Evolutionary conservation across 177 flowering plant genomes (phyloP), one percentile per base, ranked within the genome.

Genomic region (Telopea speciosissima): DNA sequence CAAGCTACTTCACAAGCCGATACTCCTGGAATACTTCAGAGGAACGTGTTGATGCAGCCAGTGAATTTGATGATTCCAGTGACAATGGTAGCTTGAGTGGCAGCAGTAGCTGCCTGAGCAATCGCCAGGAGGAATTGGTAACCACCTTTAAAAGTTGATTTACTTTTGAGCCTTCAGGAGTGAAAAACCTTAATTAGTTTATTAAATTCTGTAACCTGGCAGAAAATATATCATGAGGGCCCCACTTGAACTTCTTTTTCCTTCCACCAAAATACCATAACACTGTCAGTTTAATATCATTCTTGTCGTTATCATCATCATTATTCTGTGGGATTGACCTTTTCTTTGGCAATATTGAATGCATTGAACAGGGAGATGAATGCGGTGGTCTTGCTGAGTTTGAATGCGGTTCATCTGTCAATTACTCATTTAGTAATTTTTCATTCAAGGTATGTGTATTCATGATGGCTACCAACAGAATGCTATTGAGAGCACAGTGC

Each of bases 1-100:
- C 99, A 5, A 96, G 97, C 79, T 96, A 96, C 82, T 96, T 96
- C 80, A 91, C 95, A 21, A 96, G 99, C 75, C 95, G 99, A 22
- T 87, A 82, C 80, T 86, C 96, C 24, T 93, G 98, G 98, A 90
- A 86, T 73, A 40, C 82, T 60, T 86, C 91, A 44, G 96, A 89
- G 73, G 90, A 85, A 19, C 87, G 70, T 62, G 82, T 76, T 61
- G 85, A 81, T 80, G 84, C 89, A 42, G 74, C 80, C 22, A 85
- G 89, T 80, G 98, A 96, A 17, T 81, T 82, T 76, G 99, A 89
- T 69, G 87, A 89, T 81, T 88, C 89, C 21, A 90, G 91, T 84
- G 98, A 92, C 72, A 81, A 79, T 63, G 94, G 89, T 68, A 91
- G 94, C 81, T 72, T 82, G 33, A 89, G 99, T 81, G 97, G 90